Base-by-base conservation (phyloP, 139 green algal species). In the Astrephomene gubernaculifera region DNA sequence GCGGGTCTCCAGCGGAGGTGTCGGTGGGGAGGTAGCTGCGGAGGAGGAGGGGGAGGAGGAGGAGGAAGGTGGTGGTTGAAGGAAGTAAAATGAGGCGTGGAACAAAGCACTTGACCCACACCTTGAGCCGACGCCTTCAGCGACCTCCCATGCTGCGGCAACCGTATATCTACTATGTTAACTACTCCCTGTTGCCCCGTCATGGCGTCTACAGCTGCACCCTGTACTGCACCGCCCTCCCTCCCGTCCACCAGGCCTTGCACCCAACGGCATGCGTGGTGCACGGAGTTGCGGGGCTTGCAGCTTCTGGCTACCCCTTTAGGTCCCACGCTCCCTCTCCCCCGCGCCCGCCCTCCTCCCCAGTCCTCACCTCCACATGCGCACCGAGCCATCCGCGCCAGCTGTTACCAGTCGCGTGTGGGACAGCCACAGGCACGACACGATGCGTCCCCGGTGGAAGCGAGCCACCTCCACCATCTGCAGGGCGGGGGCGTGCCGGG, bases 351-450 rank as follows among this genome's bases (percentile, higher is more conserved):
- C 70, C 24, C n/a, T n/a, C n/a, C n/a, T n/a, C 25, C 69, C 1
- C n/a, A n/a, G n/a, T n/a, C n/a, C n/a, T n/a, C 45, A 85, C 63
- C 79, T 85, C 79, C 79, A 85, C 79, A 85, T 70, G n/a, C 79
- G 63, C 8, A 76, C 61, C 9, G 79, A 68, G 44, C 79, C 64
- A 33, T 85, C 79, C 31, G 22, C 25, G 12, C 79, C 79, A 29
- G 63, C 79, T 22, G 79, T 85, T 7, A 75, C 79, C 44, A 74
- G 31, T 0, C 64, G 63, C 2, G 36, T 67, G 33, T 43, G 39
- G 22, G 79, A 61, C 33, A 85, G 63, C 79, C 63, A 74, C 22
- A 75, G 31, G 27, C 36, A 39, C 31, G 63, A 22, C 3, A 8
- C 29, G n/a, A 85, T 19, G 33, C 79, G 79, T 24, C 79, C 79